phyloP scores from a whole-genome alignment of 2,329 filamentous ascomycete species.

The Pestalotiopsis sp. region DNA sequence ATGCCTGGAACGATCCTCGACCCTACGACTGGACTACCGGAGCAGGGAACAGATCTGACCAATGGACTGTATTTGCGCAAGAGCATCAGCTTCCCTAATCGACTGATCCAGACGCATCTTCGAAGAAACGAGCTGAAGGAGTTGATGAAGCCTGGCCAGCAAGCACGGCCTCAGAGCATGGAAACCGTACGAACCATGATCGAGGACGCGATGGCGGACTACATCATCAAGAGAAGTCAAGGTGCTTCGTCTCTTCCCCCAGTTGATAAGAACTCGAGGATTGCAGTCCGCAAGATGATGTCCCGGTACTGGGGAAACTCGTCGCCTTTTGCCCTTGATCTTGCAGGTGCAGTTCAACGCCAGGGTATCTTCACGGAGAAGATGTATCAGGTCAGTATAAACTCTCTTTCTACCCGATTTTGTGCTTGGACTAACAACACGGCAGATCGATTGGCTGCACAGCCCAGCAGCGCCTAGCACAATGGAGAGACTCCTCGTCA shows the following conservation, averaged over 20 bases:
- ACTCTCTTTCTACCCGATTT: slow-evolving; percentile 27
- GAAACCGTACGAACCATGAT: no score
- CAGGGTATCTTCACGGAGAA: slow-evolving; percentile 67
- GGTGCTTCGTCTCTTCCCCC: slow-evolving; percentile 27
- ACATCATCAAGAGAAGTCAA: slow-evolving; percentile 17
- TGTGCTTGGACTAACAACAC: not conserved
- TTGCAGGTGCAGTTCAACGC: slow-evolving; percentile 62
- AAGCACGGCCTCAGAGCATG: no score
- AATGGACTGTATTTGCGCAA: slow-evolving; percentile 30
- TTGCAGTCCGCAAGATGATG: slow-evolving; percentile 52
- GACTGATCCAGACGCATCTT: slow-evolving; percentile 30
- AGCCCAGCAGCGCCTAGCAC: slow-evolving; percentile 64
- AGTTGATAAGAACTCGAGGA: slow-evolving; percentile 49
- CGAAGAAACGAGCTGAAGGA: no score
- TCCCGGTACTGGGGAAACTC: slow-evolving; percentile 67
- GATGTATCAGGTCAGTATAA: slow-evolving; percentile 54
- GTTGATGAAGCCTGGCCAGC: no score
- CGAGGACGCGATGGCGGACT: slow-evolving; percentile 17
- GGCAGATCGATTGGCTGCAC: slow-evolving; percentile 46
- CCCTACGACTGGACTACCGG: slow-evolving; percentile 26
- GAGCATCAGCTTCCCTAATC: slow-evolving; percentile 52
- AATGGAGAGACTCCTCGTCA: no score
- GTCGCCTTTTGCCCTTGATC: slow-evolving; percentile 63
- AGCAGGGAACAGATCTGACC: slow-evolving; percentile 42
- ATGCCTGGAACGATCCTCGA: slow-evolving; percentile 69